These are phyloP conservation scores for Fereydounia khargensis DNA, from an alignment of 1,284 basidiomycete genomes.

Conservation along the genomic window DNA sequence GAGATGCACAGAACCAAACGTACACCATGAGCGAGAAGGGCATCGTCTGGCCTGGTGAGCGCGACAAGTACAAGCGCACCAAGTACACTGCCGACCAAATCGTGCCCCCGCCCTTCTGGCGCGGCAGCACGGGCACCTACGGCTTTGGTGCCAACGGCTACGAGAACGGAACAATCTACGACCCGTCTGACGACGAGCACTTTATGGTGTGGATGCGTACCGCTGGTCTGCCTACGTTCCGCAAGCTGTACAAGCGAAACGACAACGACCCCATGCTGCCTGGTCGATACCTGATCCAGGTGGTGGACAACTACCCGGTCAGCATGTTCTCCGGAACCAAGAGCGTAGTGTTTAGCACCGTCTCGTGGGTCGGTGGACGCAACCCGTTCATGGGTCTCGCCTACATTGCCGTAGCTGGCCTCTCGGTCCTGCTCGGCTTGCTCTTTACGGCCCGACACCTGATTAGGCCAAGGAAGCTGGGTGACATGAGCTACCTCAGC, in stretches of 20 bases:
- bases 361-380: constrained; percentile 96
- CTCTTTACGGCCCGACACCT: constrained; percentile 87
- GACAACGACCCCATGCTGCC: constrained; percentile 71
- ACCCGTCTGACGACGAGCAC: constrained; percentile 79
- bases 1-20: constrained; percentile 53
- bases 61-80: constrained; percentile 72
- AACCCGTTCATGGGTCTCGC: constrained; percentile 96
- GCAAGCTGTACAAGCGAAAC: constrained; percentile 90
- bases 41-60: constrained; percentile 92
- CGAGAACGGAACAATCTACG: constrained; percentile 67
- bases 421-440: constrained; percentile 84
- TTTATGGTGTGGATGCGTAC: constrained; percentile 99
- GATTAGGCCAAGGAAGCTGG: constrained; percentile 79
- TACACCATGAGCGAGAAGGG: constrained; percentile 77
- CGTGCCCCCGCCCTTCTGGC: constrained; percentile 89
- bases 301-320: constrained; percentile 91
- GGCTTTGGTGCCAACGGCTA: constrained; percentile 68
- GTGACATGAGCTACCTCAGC: constrained; percentile 57
- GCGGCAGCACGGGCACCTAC: constrained; percentile 22
- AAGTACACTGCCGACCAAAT: constrained; percentile 63
- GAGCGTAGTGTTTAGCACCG: constrained; percentile 91
- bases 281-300: constrained; percentile 74
- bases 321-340: constrained; percentile 89
- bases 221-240: constrained; percentile 91
- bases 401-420: constrained; percentile 81